A percentile compares a stretch with the other conserved stretches of the same genome.
Evolutionary conservation across 2,329 filamentous ascomycete genomes (phyloP).

Genomic region (Byssothecium circinans): DNA sequence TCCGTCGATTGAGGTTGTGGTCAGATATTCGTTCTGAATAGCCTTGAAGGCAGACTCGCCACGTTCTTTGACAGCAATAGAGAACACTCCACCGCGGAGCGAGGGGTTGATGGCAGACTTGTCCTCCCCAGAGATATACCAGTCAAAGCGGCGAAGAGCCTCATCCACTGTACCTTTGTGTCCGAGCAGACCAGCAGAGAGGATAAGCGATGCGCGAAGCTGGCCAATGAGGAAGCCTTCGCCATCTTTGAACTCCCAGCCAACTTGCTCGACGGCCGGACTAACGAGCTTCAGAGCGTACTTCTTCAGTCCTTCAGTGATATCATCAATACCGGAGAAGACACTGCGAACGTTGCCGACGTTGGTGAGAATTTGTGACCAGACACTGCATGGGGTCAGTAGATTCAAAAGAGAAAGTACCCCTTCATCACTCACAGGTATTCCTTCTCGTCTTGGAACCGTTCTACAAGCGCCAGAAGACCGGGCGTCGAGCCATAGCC

Average conservation of each 20-base stretch:
- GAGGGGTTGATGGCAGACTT: constrained; percentile 75
- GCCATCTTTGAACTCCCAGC: constrained; percentile 77
- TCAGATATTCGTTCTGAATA: constrained; percentile 82
- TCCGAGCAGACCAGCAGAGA: constrained; percentile 72
- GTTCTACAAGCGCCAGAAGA: constrained; percentile 79
- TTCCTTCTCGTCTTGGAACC: constrained; percentile 79
- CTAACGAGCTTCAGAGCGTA: constrained; percentile 78
- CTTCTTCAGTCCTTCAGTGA: constrained; percentile 72
- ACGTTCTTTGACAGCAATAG: constrained; percentile 74
- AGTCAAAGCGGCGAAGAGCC: constrained; percentile 75
- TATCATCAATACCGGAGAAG: constrained; percentile 73
- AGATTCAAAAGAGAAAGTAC: background rate
- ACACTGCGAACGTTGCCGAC: constrained; percentile 78
- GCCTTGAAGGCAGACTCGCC: constrained; percentile 69
- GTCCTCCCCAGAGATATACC: constrained; percentile 70
- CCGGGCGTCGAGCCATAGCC: constrained; percentile 81
- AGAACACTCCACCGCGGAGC: constrained; percentile 78
- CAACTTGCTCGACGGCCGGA: constrained; percentile 74
- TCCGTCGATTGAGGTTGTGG: constrained; percentile 82
- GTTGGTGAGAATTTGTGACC: constrained; percentile 80
- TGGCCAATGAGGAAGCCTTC: constrained; percentile 84
- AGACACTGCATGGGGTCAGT: constrained; percentile 58
- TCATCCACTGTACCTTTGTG: constrained; percentile 74
- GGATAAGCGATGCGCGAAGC: constrained; percentile 78
- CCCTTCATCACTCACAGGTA: constrained; percentile 61